A percentile compares a stretch with the other conserved stretches of the same genome.
These are phyloP conservation scores for Colletotrichum melonis DNA, from an alignment of 2,329 filamentous ascomycete species.

Conservation along the genomic window DNA sequence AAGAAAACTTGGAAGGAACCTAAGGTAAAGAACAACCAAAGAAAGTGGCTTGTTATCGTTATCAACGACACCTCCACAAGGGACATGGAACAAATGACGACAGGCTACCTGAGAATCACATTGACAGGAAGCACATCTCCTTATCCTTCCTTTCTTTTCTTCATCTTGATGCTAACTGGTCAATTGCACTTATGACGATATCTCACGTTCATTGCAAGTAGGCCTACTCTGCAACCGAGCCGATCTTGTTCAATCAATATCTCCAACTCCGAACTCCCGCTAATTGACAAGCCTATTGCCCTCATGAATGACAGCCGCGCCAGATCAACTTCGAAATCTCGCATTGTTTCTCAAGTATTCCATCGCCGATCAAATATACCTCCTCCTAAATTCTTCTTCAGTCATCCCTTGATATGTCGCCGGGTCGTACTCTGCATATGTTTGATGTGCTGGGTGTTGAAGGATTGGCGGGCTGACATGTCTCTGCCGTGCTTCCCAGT, in stretches of 20 bases:
- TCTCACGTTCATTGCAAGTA: not conserved
- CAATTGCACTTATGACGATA: not conserved
- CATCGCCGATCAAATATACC: too few relatives aligned
- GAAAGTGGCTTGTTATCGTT: not conserved
- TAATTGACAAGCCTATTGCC: not conserved
- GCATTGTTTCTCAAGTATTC: too few relatives aligned
- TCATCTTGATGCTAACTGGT: not conserved
- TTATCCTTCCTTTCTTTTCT: too few relatives aligned
- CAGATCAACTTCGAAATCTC: too few relatives aligned
- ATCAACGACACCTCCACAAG: not conserved
- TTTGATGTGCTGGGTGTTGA: too few relatives aligned
- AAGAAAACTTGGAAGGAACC: not conserved
- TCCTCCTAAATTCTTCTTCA: too few relatives aligned
- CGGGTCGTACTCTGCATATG: too few relatives aligned
- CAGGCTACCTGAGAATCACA: not conserved
- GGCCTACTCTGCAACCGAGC: not conserved
- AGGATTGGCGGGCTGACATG: too few relatives aligned
- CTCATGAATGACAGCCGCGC: too few relatives aligned
- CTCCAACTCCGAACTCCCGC: conserved; percentile 33
- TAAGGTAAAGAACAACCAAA: not conserved
- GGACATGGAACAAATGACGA: not conserved
- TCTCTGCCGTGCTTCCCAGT: conserved; percentile 6
- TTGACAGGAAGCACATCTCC: not conserved
- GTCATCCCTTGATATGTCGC: too few relatives aligned
- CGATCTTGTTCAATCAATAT: not conserved